Percentiles rank a stretch among this genome's conserved stretches.
These are phyloP conservation scores for Dalbergia cultrata DNA, from an alignment of 306 rosid species.

Conservation along the genomic window DNA sequence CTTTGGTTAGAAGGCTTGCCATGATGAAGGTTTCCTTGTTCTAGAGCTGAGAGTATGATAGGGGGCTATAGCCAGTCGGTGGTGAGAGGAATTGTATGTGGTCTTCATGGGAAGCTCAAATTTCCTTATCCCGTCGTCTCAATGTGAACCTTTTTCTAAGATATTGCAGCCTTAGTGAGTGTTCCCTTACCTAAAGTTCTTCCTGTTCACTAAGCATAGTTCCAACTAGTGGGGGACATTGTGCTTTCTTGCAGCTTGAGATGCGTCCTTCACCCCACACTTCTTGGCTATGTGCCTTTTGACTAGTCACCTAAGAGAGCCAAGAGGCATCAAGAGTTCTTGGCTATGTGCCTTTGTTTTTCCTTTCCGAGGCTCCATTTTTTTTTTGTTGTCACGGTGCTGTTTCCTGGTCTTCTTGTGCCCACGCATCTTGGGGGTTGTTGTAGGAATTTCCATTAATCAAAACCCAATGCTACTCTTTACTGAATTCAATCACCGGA, in stretches of 20 bases:
- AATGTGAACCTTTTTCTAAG: neutral
- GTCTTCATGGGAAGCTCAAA: neutral
- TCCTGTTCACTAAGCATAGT: neutral
- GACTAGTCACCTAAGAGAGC: too few species aligned
- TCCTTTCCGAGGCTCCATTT: too few species aligned
- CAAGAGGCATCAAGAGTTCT: too few species aligned
- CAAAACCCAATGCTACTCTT: neutral
- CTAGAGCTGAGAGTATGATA: too few species aligned
- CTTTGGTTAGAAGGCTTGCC: neutral
- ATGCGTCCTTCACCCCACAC: neutral
- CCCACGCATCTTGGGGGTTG: neutral
- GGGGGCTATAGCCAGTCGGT: too few species aligned
- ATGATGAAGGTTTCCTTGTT: neutral
- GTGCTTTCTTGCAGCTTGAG: neutral
- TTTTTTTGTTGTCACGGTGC: too few species aligned
- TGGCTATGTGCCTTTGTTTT: too few species aligned
- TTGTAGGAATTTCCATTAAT: neutral
- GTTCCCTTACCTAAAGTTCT: neutral
- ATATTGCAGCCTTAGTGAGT: neutral
- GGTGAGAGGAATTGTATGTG: too few species aligned
- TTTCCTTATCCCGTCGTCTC: neutral
- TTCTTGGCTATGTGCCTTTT: neutral
- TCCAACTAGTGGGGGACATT: neutral
- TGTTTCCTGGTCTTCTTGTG: neutral
- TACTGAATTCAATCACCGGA: constrained; percentile 1